Evolutionary conservation across 225 moss, liverwort and hornwort genomes (phyloP).

Genomic region (Ulota crispa): DNA sequence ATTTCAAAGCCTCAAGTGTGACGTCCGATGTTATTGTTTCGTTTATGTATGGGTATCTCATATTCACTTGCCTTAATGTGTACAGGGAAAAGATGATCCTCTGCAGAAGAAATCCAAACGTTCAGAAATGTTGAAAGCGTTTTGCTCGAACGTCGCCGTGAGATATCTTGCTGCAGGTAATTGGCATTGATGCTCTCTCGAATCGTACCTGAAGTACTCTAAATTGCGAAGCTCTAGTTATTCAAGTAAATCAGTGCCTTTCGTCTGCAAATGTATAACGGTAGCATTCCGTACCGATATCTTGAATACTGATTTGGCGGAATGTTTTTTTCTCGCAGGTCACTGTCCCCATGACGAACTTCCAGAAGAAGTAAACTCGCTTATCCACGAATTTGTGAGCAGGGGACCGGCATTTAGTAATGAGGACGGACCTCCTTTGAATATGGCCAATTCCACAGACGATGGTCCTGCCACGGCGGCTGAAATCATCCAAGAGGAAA

Average conservation of each 20-base stretch:
- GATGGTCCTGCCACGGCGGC: slow-evolving; percentile 42
- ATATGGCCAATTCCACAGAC: slow-evolving; percentile 24
- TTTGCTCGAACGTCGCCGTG: slow-evolving; percentile 85
- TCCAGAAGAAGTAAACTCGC: slow-evolving; percentile 80
- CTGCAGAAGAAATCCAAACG: slow-evolving; percentile 74
- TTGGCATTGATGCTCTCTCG: slow-evolving; percentile 4
- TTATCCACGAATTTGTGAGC: slow-evolving; percentile 46
- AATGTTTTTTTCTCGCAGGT: slow-evolving; percentile 42
- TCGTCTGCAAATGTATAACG: neutral
- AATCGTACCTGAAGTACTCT: neutral
- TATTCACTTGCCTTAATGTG: neutral
- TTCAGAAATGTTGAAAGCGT: slow-evolving; percentile 77
- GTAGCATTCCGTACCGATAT: neutral
- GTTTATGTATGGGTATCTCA: slow-evolving; percentile 3
- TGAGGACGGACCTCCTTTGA: neutral
- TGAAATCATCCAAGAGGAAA: slow-evolving; percentile 47
- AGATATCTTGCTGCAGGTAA: slow-evolving; percentile 86
- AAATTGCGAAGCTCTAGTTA: neutral
- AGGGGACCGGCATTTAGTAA: neutral
- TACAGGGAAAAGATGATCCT: slow-evolving; percentile 84
- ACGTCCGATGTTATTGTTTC: neutral
- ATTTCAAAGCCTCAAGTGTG: neutral
- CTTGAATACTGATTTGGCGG: slow-evolving; percentile 12
- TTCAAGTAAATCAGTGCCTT: neutral
- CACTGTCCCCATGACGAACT: slow-evolving; percentile 99